phyloP scores from a whole-genome alignment of 140 eudicot species.

The Artemisia princeps region DNA sequence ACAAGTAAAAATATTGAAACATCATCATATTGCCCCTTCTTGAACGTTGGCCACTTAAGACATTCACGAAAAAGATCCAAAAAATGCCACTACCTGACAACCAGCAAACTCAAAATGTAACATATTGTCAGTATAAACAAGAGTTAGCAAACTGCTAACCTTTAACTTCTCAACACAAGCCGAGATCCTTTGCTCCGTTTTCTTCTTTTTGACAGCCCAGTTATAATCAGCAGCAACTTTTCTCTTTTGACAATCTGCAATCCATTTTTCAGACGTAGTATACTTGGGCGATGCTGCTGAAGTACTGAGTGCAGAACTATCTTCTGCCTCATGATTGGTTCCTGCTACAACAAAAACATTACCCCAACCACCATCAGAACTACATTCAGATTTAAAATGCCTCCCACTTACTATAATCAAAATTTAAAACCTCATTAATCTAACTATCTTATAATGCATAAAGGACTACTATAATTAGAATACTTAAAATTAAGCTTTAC shows the following conservation, averaged over 20 bases:
- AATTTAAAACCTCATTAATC: constrained; percentile 8
- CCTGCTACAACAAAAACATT: constrained; percentile 32
- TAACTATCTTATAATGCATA: too few relatives aligned
- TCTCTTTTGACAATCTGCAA: constrained; percentile 67
- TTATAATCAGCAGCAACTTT: constrained; percentile 47
- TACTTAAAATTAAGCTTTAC: too few relatives aligned
- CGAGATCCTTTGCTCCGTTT: constrained; percentile 66
- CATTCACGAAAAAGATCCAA: constrained; percentile 8
- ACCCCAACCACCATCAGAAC: constrained; percentile 16
- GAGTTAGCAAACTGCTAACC: constrained; percentile 34
- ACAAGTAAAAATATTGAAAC: background rate
- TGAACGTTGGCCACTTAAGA: background rate
- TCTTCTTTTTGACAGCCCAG: constrained; percentile 70
- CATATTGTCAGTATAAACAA: background rate
- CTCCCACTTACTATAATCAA: background rate
- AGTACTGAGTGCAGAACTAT: constrained; percentile 31
- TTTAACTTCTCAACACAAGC: constrained; percentile 66
- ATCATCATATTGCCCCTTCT: constrained; percentile 1
- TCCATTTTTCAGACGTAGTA: constrained; percentile 85
- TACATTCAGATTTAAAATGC: constrained; percentile 18
- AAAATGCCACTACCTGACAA: background rate
- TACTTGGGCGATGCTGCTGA: constrained; percentile 52
- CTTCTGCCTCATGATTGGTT: constrained; percentile 47
- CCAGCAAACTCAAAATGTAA: too few relatives aligned
- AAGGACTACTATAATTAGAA: too few relatives aligned